A percentile compares a stretch with the other conserved stretches of the same genome.
Evolutionary conservation across 352 stramenopile species (phyloP).

Genomic region (Phytophthora lateralis): DNA sequence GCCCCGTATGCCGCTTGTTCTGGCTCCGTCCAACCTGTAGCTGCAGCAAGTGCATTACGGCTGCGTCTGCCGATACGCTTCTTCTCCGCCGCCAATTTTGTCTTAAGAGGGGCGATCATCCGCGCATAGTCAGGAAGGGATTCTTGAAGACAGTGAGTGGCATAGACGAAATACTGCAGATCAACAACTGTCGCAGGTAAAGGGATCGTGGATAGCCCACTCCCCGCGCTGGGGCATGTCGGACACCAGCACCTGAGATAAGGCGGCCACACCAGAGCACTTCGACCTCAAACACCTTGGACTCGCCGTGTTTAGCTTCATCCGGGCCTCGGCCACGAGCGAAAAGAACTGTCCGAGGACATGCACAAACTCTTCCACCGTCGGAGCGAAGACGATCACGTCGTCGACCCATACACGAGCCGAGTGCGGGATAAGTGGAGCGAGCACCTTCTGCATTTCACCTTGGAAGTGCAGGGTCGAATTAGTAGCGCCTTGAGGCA

Average conservation of each 20-base stretch:
- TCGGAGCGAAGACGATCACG: conserved; percentile 17
- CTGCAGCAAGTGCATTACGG: background rate
- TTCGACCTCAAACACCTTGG: conserved; percentile 8
- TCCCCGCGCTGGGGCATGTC: too few relatives aligned
- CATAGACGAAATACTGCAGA: background rate
- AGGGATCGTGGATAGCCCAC: too few relatives aligned
- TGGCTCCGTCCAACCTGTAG: background rate
- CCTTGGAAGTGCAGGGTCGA: conserved; percentile 14
- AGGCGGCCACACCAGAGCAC: conserved; percentile 31
- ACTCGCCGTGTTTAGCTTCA: conserved; percentile 31
- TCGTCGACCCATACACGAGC: conserved; percentile 32
- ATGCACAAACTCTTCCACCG: conserved; percentile 2
- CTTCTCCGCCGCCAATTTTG: background rate
- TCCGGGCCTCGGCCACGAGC: background rate
- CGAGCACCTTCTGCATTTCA: background rate
- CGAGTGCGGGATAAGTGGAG: conserved; percentile 2
- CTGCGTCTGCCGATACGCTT: background rate
- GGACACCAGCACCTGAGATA: conserved; percentile 1
- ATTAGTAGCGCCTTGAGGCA: conserved; percentile 8
- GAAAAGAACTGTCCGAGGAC: conserved; percentile 19
- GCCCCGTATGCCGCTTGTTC: too few relatives aligned
- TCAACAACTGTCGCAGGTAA: background rate
- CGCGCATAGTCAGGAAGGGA: conserved; percentile 1
- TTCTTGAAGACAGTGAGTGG: conserved; percentile 2
- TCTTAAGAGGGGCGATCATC: background rate